phyloP scores from a whole-genome alignment of 2,329 filamentous ascomycete species.

The Fonsecaea nubica region DNA sequence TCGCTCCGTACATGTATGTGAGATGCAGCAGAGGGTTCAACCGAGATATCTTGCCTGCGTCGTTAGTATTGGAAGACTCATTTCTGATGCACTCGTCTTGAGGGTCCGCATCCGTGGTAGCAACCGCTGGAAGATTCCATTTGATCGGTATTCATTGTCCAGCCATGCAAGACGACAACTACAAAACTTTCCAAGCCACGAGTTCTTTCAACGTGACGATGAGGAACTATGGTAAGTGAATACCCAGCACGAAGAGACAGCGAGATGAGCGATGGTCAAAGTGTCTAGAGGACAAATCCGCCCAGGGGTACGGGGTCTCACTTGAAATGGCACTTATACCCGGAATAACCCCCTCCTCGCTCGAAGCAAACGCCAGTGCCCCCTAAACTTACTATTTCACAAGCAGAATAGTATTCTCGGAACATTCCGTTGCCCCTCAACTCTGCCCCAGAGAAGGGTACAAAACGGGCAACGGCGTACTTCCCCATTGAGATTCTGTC shows the following conservation, averaged over 20 bases:
- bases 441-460: not conserved
- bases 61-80: not conserved
- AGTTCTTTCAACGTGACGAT: no score
- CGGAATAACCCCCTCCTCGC: not conserved
- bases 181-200: no score
- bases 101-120: not conserved
- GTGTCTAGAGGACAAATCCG: not conserved
- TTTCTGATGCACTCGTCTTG: not conserved
- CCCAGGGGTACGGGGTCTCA: not conserved
- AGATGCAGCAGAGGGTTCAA: not conserved
- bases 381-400: not conserved
- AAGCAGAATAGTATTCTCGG: not conserved
- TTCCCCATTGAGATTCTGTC: constrained; percentile 7
- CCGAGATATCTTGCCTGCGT: not conserved
- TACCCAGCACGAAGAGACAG: not conserved
- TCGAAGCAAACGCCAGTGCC: no score
- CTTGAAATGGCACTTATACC: not conserved
- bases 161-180: no score
- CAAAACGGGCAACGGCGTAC: constrained; percentile 5
- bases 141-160: no score
- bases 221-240: not conserved
- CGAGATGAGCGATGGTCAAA: not conserved
- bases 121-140: no score
- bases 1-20: not conserved
- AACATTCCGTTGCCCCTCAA: constrained; percentile 10